Conservation (phyloP, 176 grass and related monocot species). For the Thalia dealbata region DNA sequence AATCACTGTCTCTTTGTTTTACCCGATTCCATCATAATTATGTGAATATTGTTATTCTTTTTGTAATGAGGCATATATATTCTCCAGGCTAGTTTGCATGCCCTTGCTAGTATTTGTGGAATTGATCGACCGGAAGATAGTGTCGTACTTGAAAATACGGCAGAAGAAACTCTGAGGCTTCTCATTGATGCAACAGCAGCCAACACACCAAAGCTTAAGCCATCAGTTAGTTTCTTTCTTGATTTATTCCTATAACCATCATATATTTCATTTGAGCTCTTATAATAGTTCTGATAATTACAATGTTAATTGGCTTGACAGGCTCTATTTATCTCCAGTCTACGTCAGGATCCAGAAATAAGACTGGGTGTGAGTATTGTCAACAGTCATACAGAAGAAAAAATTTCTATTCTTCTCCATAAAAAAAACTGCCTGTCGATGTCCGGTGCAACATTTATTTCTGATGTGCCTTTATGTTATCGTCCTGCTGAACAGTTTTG, state of each 20-base stretch:
- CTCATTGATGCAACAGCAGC: slow-evolving; percentile 58
- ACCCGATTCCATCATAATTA: no score
- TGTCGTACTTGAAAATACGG: slow-evolving; percentile 42
- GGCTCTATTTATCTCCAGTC: slow-evolving; percentile 67
- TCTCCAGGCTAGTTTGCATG: slow-evolving; percentile 75
- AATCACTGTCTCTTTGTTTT: neutral
- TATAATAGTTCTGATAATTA: neutral
- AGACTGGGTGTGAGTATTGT: slow-evolving; percentile 65
- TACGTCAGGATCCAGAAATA: slow-evolving; percentile 66
- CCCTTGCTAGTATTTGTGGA: slow-evolving; percentile 84
- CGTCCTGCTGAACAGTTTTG: neutral
- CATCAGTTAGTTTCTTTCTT: slow-evolving; percentile 35
- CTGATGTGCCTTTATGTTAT: neutral
- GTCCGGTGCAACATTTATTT: neutral
- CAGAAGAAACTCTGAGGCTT: slow-evolving; percentile 48
- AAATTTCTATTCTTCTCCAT: neutral
- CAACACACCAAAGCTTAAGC: slow-evolving; percentile 64
- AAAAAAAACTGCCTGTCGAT: neutral
- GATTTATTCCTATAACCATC: neutral
- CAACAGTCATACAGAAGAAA: neutral
- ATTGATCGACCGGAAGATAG: slow-evolving; percentile 46
- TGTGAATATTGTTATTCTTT: neutral
- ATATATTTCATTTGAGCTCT: neutral
- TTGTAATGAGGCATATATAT: neutral
- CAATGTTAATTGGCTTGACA: slow-evolving; percentile 25